Base-by-base conservation (phyloP, 495 filamentous ascomycete genomes). In the Baudoinia panamericana region DNA sequence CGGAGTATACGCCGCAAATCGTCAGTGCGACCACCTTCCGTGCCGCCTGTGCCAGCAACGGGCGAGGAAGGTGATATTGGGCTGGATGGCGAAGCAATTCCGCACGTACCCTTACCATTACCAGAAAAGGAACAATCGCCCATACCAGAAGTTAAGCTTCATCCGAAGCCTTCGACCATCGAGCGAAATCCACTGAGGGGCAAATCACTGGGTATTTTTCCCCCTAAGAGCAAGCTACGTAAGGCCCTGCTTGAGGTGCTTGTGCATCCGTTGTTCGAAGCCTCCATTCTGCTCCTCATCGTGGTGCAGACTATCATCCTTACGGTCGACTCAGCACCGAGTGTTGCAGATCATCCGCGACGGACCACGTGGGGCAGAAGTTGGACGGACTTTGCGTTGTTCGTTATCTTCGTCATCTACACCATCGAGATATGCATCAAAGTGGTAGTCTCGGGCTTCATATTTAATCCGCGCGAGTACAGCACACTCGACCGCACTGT, bases 401-500 rank as follows among this genome's bases (percentile, higher is more conserved):
- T 95, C 36, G 76, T 58, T 2, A 75, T 96, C 8, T 99, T 99
- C 56, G 63, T 80, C 38, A 75, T 99, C 44, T 99, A 95, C 55
- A 93, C 90, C 6, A 56, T 92, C 13, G 90, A 99, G 56, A 71
- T 90, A 20, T 59, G 75, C 31, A 77, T 81, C 37, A 76, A 83
- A 43, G 76, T 83, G 26, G 76, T 96, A 43, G 90, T 99, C 9
- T 96, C 92, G 0, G 90, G 90, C 4, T 76, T 95, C 39, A 66
- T 99, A 27, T 64, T 92, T 39, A 99, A 99, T 58, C 73, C 87
- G 5, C 63, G 66, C 13, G 86, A 87, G 58, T 92, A 88, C 56
- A 88, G 75, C 54, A 88, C 81, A 15, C 76, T 81, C 50, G 70
- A 84, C 53, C 71, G 77, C 44, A 72, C 76, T 40, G 63, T 78